Evolutionary conservation across 345 rosid genomes (phyloP).

Genomic region (Pugionium cornutum): DNA sequence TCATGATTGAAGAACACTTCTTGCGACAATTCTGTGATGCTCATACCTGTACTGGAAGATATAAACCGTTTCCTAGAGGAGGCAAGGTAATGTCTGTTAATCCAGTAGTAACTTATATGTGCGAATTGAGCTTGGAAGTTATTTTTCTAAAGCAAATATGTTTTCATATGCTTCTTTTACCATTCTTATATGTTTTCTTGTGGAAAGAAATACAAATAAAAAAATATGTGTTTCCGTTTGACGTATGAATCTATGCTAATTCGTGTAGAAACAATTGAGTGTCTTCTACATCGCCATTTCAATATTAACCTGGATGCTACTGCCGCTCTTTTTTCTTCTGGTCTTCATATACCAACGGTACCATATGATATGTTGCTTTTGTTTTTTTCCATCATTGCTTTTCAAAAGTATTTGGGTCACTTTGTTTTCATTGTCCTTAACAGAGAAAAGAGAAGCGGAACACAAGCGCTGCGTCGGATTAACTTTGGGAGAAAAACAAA

Average conservation of each 20-base stretch:
- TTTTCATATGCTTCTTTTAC: not conserved
- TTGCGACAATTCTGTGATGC: slow-evolving; percentile 94
- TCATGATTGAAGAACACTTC: slow-evolving; percentile 59
- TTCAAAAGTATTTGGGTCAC: slow-evolving; percentile 15
- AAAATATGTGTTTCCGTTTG: not conserved
- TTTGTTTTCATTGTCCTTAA: slow-evolving; percentile 12
- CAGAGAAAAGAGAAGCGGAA: slow-evolving; percentile 76
- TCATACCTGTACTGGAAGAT: slow-evolving; percentile 69
- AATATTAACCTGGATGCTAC: slow-evolving; percentile 81
- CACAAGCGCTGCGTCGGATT: slow-evolving; percentile 78
- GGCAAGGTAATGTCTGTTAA: slow-evolving; percentile 57
- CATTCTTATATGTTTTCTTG: not conserved
- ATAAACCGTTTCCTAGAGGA: slow-evolving; percentile 71
- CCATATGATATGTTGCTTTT: not conserved
- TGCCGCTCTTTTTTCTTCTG: slow-evolving; percentile 78
- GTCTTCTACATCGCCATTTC: slow-evolving; percentile 73
- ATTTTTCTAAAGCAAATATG: not conserved
- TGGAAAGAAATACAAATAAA: not conserved
- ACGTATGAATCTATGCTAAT: slow-evolving; percentile 17
- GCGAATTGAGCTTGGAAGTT: not conserved
- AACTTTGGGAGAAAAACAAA: slow-evolving; percentile 56
- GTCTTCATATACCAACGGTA: slow-evolving; percentile 83
- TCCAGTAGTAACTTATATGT: not conserved
- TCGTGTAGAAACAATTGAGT: slow-evolving; percentile 67
- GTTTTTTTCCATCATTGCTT: slow-evolving; percentile 7